Percentiles rank a stretch among this genome's conserved stretches.
These are phyloP conservation scores for Knoxdaviesia capensis DNA, from an alignment of 2,329 filamentous ascomycete species.

Conservation along the genomic window DNA sequence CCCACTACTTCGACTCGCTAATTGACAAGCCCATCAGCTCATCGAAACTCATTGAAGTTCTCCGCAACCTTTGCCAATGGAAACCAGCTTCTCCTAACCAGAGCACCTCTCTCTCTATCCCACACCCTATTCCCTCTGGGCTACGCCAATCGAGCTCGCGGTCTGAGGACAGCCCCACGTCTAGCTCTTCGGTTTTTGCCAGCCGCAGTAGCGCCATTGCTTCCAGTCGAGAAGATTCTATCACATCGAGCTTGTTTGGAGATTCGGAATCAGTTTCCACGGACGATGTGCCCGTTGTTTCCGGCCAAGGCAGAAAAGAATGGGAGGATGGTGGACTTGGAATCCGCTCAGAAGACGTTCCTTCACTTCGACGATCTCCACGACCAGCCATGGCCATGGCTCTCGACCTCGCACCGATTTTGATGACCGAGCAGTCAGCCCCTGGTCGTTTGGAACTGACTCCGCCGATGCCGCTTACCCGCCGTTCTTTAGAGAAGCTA, in stretches of 20 bases:
- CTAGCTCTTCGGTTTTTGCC: slow-evolving; percentile 52
- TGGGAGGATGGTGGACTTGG: slow-evolving; percentile 65
- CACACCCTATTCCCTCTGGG: slow-evolving; percentile 40
- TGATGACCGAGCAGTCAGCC: slow-evolving; percentile 42
- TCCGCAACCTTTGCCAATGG: slow-evolving; percentile 83
- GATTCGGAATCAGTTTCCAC: slow-evolving; percentile 62
- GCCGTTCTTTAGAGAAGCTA: slow-evolving; percentile 53
- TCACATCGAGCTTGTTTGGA: slow-evolving; percentile 72
- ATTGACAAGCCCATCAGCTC: slow-evolving; percentile 94
- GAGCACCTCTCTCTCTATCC: slow-evolving; percentile 22
- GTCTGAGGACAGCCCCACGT: slow-evolving; percentile 67
- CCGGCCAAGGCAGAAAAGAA: slow-evolving; percentile 45
- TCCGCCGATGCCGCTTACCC: slow-evolving; percentile 27
- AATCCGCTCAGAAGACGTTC: slow-evolving; percentile 44
- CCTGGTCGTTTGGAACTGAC: slow-evolving; percentile 37
- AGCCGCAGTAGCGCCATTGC: slow-evolving; percentile 53
- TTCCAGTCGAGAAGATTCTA: slow-evolving; percentile 73
- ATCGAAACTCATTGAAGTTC: slow-evolving; percentile 72
- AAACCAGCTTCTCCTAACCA: slow-evolving; percentile 45
- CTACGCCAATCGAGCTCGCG: slow-evolving; percentile 43
- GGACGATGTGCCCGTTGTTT: slow-evolving; percentile 59
- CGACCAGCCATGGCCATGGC: no score
- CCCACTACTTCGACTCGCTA: slow-evolving; percentile 86
- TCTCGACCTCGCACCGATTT: slow-evolving; percentile 18
- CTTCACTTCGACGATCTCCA: slow-evolving; percentile 5